Evolutionary conservation across 2,329 filamentous ascomycete genomes (phyloP), one percentile per base, ranked within the genome.

Genomic region (Cladosporium sp.): DNA sequence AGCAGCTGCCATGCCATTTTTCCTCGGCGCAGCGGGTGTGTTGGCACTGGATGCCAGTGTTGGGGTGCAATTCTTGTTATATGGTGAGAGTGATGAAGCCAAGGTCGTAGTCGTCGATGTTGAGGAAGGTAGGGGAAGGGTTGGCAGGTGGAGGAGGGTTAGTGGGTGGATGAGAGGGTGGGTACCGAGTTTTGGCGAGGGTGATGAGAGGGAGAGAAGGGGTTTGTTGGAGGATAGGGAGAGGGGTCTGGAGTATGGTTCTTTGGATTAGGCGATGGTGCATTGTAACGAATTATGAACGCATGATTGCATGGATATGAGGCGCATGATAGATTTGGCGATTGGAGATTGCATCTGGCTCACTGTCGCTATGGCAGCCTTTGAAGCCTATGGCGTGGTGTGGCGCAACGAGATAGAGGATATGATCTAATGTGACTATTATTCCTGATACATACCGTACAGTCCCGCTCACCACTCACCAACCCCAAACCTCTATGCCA

Each of bases 91-190:
- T 18, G 67, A 67, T 36, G 69, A 64, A 51, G 67, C 73, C 46
- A 71, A 76, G 46, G 68, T 77, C 27, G 69, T 74, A 18, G 68
- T 77, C 6, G 32, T 35, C 12, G 32, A 35, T 7, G 68, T 74
- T 20, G 63, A 69, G 12, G 63, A 64, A 15, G 53, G 48, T 73
- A 75, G 71, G 65, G 65, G 55, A 63, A 62, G 46, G 25, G 40
- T 69, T 61, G 53, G 59, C 51, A 71, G 72, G 45, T 84, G 80
- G 81, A 70, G 72, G 35, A 69, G 73, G 22, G 79, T 83, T 5
- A 79, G 72, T 50, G 81, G 81, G 8, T 84, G 79, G 79, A 83
- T 84, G 80, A 72, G 80, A 52, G 81, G 81, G 2, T 84, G 81
- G 82, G 75, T 83, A 30, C 82, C 82, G 1, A 74, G 68, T 48